Percentiles rank a stretch among this genome's conserved stretches.
Conservation (phyloP, 176 grass and related monocot genomes). For the Oryza brachyantha region DNA sequence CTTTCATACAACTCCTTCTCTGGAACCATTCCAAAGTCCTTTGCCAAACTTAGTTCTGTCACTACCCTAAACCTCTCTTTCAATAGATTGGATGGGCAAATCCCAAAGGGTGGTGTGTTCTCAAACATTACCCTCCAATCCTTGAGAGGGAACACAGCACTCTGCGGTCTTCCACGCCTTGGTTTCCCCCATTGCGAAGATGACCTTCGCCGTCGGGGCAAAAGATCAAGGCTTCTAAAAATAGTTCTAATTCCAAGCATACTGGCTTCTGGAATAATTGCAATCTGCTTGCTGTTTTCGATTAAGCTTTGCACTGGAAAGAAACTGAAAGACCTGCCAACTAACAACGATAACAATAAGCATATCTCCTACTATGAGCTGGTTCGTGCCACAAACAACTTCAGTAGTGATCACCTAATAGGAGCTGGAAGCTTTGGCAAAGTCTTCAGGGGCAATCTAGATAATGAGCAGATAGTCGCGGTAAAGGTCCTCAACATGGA, state of each 20-base stretch:
- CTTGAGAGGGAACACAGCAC: conserved; percentile 18
- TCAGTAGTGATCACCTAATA: conserved; percentile 19
- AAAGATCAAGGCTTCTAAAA: conserved; percentile 11
- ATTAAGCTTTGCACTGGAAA: not conserved
- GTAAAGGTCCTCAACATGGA: conserved; percentile 47
- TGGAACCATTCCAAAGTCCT: conserved; percentile 30
- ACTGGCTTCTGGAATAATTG: not conserved
- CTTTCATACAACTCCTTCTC: conserved; percentile 27
- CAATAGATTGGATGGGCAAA: conserved; percentile 23
- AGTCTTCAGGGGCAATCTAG: conserved; percentile 39
- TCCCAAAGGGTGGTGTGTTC: conserved; percentile 28
- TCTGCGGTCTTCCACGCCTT: conserved; percentile 17
- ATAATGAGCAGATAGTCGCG: conserved; percentile 25
- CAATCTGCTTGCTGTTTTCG: conserved; percentile 1
- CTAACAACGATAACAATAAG: not conserved
- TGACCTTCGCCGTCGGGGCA: not conserved
- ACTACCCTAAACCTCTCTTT: conserved; percentile 38
- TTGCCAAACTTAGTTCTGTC: not conserved
- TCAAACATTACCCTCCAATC: conserved; percentile 28
- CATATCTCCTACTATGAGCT: conserved; percentile 32
- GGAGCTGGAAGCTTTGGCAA: conserved; percentile 45
- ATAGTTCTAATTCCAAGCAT: not conserved
- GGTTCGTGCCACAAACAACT: conserved; percentile 32
- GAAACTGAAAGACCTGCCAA: not conserved
- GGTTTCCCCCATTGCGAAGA: conserved; percentile 17